These are phyloP conservation scores for Oryza meyeriana DNA, from an alignment of 176 grass and related monocot genomes.

Conservation along the genomic window DNA sequence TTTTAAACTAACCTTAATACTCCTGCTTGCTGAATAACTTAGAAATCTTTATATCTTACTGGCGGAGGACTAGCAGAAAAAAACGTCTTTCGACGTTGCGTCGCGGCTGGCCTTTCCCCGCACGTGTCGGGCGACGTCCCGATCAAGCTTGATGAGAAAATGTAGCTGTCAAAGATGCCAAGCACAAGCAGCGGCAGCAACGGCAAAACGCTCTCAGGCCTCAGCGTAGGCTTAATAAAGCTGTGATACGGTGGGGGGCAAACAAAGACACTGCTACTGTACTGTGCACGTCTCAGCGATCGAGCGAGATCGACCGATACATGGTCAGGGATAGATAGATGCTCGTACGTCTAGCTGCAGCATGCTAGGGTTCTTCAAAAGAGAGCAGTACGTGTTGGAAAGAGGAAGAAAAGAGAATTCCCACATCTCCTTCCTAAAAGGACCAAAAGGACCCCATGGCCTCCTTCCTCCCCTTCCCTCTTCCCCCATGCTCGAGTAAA, in stretches of 20 bases:
- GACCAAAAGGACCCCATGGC: background rate
- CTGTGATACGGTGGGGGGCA: background rate
- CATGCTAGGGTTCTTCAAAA: background rate
- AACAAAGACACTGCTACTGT: background rate
- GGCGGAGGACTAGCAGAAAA: background rate
- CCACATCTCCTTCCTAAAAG: constrained; percentile 33
- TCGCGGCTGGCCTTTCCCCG: background rate
- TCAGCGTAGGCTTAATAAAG: background rate
- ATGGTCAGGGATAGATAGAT: background rate
- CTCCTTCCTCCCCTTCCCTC: background rate
- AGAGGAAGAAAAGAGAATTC: constrained; percentile 13
- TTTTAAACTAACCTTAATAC: too few species aligned
- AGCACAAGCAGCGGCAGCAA: background rate
- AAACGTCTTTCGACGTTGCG: background rate
- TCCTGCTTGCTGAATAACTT: too few species aligned
- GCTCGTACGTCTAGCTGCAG: background rate
- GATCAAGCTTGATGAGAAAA: background rate
- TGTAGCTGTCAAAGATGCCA: background rate
- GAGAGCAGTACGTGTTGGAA: background rate
- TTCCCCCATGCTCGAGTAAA: background rate
- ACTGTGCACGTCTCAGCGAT: background rate
- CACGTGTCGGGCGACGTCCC: constrained; percentile 22
- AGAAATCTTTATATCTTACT: too few species aligned
- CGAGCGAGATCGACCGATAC: background rate
- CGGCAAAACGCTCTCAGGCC: background rate